Conservation (phyloP, 1,139 yeast genomes). For the Pichia sp. region DNA sequence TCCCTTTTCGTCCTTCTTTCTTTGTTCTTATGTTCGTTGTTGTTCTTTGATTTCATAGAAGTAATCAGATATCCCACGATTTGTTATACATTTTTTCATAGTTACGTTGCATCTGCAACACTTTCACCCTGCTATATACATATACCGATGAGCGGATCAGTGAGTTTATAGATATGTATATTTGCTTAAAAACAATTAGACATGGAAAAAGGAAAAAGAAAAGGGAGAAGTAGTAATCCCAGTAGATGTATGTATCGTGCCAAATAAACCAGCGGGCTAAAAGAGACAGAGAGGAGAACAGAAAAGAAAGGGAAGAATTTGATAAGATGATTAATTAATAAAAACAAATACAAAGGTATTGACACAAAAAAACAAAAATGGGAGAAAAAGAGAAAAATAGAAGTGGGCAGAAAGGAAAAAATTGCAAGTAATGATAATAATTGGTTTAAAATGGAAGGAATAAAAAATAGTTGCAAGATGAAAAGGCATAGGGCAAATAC, state of each 20-base stretch:
- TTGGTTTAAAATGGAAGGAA: neutral
- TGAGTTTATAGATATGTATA: neutral
- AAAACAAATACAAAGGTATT: neutral
- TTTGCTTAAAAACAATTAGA: neutral
- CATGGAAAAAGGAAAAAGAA: neutral
- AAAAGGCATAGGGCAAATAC: neutral
- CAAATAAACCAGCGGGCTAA: slow-evolving; percentile 1
- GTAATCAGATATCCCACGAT: neutral
- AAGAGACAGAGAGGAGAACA: neutral
- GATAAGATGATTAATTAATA: neutral
- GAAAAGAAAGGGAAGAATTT: neutral
- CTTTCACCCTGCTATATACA: neutral
- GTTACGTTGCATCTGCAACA: neutral
- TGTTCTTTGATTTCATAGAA: neutral
- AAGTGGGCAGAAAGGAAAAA: neutral
- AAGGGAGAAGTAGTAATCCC: neutral
- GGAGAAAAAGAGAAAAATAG: neutral
- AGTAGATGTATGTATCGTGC: neutral
- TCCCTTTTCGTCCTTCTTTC: slow-evolving; percentile 51
- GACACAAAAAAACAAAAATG: neutral
- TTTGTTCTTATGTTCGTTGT: neutral
- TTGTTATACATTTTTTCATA: neutral
- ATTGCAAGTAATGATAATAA: neutral
- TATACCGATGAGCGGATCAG: neutral
- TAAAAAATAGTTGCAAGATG: neutral